Percentiles rank a stretch among this genome's conserved stretches.
Evolutionary conservation across 495 filamentous ascomycete genomes (phyloP).

Genomic region (Aspergillus funiculosus): DNA sequence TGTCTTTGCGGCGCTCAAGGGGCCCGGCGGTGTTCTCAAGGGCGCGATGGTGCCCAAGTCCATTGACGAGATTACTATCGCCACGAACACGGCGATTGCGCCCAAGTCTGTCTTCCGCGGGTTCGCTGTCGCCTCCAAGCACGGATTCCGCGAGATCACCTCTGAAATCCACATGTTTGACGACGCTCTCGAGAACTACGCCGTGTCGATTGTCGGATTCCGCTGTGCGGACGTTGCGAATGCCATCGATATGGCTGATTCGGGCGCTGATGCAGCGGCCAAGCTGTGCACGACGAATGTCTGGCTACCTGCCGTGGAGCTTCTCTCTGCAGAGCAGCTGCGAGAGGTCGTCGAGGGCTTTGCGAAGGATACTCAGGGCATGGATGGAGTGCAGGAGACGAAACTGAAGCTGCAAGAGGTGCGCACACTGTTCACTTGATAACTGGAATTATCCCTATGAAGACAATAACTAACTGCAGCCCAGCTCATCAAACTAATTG

Average conservation of each 20-base stretch:
- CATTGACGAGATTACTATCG: neutral
- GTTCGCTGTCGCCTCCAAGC: neutral
- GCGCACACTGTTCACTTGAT: neutral
- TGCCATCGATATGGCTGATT: neutral
- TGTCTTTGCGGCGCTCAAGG: neutral
- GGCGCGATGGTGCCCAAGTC: neutral
- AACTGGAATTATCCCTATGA: neutral
- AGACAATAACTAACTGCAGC: neutral
- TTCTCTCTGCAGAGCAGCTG: neutral
- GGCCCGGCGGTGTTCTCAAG: neutral
- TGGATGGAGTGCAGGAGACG: too few relatives aligned
- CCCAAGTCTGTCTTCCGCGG: neutral
- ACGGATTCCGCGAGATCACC: neutral
- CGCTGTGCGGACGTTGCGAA: neutral
- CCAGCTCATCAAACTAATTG: neutral
- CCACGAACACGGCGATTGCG: neutral
- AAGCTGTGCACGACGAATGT: neutral
- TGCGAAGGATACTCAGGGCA: neutral
- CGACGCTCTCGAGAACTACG: neutral
- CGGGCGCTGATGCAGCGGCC: neutral
- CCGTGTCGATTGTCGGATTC: neutral
- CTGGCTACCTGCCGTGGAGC: neutral
- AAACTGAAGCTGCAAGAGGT: neutral
- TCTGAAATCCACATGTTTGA: neutral
- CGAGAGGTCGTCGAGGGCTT: neutral